Conservation (phyloP, 2,329 filamentous ascomycete genomes). For the Zymoseptoria pseudotritici region DNA sequence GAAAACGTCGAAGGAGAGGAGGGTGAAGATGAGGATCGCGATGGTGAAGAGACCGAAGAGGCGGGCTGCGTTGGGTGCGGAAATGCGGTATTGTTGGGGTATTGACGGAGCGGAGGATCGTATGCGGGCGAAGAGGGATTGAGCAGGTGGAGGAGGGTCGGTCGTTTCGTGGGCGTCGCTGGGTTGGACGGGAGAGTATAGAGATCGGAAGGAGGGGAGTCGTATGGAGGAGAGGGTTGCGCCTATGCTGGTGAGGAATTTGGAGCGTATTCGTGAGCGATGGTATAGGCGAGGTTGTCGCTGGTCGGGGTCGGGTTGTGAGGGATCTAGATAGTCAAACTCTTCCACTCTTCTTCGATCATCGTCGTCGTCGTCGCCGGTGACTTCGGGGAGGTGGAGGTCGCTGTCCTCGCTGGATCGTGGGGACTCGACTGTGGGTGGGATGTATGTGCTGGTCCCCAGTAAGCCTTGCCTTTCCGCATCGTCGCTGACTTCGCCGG, state of each 20-base stretch:
- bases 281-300: conserved; percentile 26
- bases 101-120: conserved; percentile 34
- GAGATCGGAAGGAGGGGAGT: conserved; percentile 41
- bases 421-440: conserved; percentile 76
- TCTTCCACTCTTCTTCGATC: conserved; percentile 75
- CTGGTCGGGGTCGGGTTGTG: conserved; percentile 15
- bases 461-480: conserved; percentile 73
- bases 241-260: conserved; percentile 48
- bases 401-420: conserved; percentile 52
- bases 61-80: conserved; percentile 63
- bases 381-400: conserved; percentile 45
- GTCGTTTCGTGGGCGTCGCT: conserved; percentile 10
- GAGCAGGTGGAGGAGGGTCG: conserved; percentile 3
- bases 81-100: conserved; percentile 44
- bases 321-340: conserved; percentile 69
- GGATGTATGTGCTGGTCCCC: conserved; percentile 53
- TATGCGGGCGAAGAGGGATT: neutral
- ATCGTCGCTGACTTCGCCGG: conserved; percentile 59
- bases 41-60: conserved; percentile 69
- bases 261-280: conserved; percentile 37
- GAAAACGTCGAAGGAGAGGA: conserved; percentile 82
- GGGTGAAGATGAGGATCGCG: conserved; percentile 68
- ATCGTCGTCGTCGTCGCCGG: conserved; percentile 44
- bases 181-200: conserved; percentile 29
- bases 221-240: conserved; percentile 52